Percentiles rank a stretch among this genome's conserved stretches.
Conservation (phyloP, 2,329 filamentous ascomycete species). For the Aspergillus neoniger region DNA sequence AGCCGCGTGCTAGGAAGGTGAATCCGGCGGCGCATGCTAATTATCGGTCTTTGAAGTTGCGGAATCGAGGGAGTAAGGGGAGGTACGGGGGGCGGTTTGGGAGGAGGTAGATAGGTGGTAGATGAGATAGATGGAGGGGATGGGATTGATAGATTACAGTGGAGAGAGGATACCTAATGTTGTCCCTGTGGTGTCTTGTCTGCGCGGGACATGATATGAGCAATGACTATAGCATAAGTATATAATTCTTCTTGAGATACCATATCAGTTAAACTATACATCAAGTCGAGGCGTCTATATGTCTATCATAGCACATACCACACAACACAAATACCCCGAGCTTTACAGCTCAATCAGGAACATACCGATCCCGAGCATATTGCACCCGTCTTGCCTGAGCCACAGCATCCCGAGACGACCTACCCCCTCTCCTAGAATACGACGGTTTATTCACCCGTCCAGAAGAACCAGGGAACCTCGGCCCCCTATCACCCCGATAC, state of each 20-base stretch:
- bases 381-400: constrained; percentile 31
- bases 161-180: background rate
- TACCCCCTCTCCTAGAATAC: constrained; percentile 14
- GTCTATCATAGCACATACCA: background rate
- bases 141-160: too few relatives aligned
- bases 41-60: constrained; percentile 51
- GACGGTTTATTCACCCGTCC: constrained; percentile 31
- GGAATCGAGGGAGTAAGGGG: constrained; percentile 40
- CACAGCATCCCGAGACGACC: constrained; percentile 20
- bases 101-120: constrained; percentile 26
- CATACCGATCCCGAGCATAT: constrained; percentile 34
- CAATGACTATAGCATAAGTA: constrained; percentile 15
- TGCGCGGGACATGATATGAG: constrained; percentile 16
- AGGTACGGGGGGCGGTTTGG: constrained; percentile 41
- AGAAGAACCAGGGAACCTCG: constrained; percentile 7
- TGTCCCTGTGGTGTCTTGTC: background rate
- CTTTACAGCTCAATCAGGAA: constrained; percentile 31
- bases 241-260: constrained; percentile 21
- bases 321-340: constrained; percentile 3
- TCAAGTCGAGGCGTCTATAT: constrained; percentile 8
- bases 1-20: constrained; percentile 37
- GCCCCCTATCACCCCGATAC: constrained; percentile 15
- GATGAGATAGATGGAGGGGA: too few relatives aligned
- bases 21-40: constrained; percentile 52
- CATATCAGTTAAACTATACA: constrained; percentile 7